These are phyloP conservation scores for Berberis vulgaris DNA, from an alignment of 164 flowering plant species.

Conservation along the genomic window DNA sequence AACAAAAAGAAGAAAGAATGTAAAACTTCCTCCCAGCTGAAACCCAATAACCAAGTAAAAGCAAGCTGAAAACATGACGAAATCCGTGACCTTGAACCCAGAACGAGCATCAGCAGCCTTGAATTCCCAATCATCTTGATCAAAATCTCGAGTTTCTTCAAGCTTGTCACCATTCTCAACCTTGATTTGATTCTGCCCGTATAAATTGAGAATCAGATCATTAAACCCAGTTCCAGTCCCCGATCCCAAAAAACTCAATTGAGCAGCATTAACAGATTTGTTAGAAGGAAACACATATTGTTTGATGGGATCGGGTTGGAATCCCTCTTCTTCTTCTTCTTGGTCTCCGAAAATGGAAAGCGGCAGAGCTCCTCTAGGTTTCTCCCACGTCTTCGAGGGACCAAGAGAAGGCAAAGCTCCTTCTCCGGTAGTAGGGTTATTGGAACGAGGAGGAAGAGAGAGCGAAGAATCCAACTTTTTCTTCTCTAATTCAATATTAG, in stretches of 20 bases:
- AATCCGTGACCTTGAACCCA: constrained; percentile 20
- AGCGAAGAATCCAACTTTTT: background rate
- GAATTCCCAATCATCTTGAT: constrained; percentile 52
- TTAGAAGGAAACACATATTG: constrained; percentile 3
- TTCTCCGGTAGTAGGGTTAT: no score
- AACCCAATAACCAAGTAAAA: background rate
- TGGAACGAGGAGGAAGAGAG: no score
- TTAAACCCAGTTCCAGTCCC: constrained; percentile 20
- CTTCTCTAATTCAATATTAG: background rate
- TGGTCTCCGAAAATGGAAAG: constrained; percentile 59
- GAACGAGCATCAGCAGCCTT: constrained; percentile 22
- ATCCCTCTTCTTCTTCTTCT: constrained; percentile 22
- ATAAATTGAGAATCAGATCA: constrained; percentile 40
- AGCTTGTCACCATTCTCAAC: no score
- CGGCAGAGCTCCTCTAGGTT: constrained; percentile 59
- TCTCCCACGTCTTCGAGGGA: constrained; percentile 25
- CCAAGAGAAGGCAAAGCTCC: no score
- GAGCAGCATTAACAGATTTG: background rate
- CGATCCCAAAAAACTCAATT: background rate
- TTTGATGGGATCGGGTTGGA: constrained; percentile 8
- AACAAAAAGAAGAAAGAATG: no score
- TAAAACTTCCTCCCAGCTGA: no score
- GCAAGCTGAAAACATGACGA: background rate
- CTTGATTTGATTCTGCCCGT: background rate
- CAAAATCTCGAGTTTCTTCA: constrained; percentile 8